Evolutionary conservation across 768 basidiomycete genomes (phyloP).

Genomic region (Holtermanniella nyarrowii): DNA sequence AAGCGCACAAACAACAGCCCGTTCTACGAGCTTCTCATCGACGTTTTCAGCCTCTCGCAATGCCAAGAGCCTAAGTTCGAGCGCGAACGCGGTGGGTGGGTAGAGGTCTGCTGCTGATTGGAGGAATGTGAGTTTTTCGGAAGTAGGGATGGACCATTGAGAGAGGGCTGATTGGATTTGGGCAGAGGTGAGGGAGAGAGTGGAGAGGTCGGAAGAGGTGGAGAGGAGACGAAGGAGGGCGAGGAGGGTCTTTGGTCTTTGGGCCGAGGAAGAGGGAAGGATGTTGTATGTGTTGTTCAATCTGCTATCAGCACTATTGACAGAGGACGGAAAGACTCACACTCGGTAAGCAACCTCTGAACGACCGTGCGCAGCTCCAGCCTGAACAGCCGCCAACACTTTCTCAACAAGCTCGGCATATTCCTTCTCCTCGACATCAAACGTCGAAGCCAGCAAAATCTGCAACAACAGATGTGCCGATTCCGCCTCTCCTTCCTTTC

Average conservation of each 20-base stretch:
- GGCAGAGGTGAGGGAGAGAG: slow-evolving; percentile 23
- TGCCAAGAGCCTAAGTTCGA: slow-evolving; percentile 25
- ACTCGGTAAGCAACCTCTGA: slow-evolving; percentile 30
- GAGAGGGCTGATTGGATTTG: slow-evolving; percentile 15
- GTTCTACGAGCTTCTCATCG: slow-evolving; percentile 17
- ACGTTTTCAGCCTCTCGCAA: slow-evolving; percentile 6
- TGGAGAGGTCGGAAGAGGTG: slow-evolving; percentile 21
- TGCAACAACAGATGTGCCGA: slow-evolving; percentile 31
- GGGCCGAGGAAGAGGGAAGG: slow-evolving; percentile 28
- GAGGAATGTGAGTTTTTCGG: slow-evolving; percentile 31
- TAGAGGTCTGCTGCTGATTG: slow-evolving; percentile 25
- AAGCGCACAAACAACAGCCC: slow-evolving; percentile 23
- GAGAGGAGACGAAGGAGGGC: slow-evolving; percentile 30
- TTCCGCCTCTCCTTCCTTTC: slow-evolving; percentile 38
- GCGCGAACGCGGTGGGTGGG: slow-evolving; percentile 18
- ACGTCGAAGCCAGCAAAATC: slow-evolving; percentile 21
- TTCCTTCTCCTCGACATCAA: slow-evolving; percentile 14
- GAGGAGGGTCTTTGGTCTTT: slow-evolving; percentile 30
- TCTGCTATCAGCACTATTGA: slow-evolving; percentile 8
- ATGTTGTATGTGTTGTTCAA: slow-evolving; percentile 40
- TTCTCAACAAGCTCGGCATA: slow-evolving; percentile 11
- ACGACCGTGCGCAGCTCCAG: slow-evolving; percentile 10
- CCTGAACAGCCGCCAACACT: slow-evolving; percentile 26
- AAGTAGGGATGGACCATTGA: slow-evolving; percentile 28
- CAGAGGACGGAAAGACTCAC: slow-evolving; percentile 14